phyloP scores from a whole-genome alignment of 1,284 basidiomycete species.

The Tylopilus sp. region DNA sequence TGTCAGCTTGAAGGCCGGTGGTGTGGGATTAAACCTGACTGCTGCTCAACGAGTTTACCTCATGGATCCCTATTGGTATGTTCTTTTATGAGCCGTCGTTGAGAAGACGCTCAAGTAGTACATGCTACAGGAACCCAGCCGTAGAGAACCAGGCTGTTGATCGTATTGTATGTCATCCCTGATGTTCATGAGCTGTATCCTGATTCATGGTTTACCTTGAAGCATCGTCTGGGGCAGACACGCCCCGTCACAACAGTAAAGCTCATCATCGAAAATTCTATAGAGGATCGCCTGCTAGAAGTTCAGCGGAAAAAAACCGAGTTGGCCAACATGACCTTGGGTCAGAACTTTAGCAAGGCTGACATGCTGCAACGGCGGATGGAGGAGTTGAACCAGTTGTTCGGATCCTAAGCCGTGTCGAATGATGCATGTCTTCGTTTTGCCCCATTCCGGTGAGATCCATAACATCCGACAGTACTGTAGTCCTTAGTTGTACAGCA shows the following conservation, averaged over 20 bases:
- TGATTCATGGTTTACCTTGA: slow-evolving; percentile 10
- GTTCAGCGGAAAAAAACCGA: slow-evolving; percentile 95
- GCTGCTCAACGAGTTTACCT: slow-evolving; percentile 90
- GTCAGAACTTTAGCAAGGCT: slow-evolving; percentile 75
- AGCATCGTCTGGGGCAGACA: slow-evolving; percentile 93
- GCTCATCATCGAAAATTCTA: slow-evolving; percentile 89
- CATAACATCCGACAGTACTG: slow-evolving; percentile 26
- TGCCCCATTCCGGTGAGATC: slow-evolving; percentile 12
- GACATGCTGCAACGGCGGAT: slow-evolving; percentile 80
- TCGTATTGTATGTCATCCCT: slow-evolving; percentile 58
- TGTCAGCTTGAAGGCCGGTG: slow-evolving; percentile 94
- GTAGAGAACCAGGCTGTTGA: slow-evolving; percentile 96
- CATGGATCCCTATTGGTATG: slow-evolving; percentile 93
- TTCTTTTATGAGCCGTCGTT: slow-evolving; percentile 1
- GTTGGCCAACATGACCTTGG: slow-evolving; percentile 86
- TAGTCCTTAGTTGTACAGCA: slow-evolving; percentile 33
- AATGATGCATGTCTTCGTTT: slow-evolving; percentile 13
- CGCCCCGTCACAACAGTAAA: slow-evolving; percentile 88
- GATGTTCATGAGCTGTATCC: neutral
- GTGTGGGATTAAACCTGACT: slow-evolving; percentile 93
- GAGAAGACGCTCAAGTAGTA: slow-evolving; percentile 6
- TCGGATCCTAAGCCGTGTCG: slow-evolving; percentile 41
- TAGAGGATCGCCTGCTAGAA: slow-evolving; percentile 84
- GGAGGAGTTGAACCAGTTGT: slow-evolving; percentile 76
- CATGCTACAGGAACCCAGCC: slow-evolving; percentile 78